Evolutionary conservation across 2,329 filamentous ascomycete species (phyloP).

Genomic region (Coniochaeta sp.): DNA sequence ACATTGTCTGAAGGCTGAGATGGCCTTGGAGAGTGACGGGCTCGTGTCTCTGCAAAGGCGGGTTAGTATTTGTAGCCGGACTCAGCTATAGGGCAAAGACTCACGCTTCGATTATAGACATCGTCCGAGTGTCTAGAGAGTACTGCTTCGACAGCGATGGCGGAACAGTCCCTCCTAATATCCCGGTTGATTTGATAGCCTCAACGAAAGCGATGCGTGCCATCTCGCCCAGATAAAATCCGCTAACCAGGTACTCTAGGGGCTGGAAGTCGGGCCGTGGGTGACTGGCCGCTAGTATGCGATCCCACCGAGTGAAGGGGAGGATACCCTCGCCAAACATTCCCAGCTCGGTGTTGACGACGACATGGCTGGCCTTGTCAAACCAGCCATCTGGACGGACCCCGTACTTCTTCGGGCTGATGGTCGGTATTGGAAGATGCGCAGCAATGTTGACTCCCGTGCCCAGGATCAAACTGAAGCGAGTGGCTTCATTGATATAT

Average conservation of each 20-base stretch:
- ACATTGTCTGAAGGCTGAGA: slow-evolving; percentile 37
- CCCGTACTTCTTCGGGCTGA: slow-evolving; percentile 50
- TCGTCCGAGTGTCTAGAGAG: slow-evolving; percentile 51
- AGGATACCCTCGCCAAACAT: slow-evolving; percentile 57
- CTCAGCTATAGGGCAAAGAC: slow-evolving; percentile 14
- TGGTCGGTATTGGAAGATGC: slow-evolving; percentile 50
- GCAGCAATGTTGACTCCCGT: slow-evolving; percentile 61
- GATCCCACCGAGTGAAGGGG: slow-evolving; percentile 55
- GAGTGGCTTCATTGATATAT: slow-evolving; percentile 49
- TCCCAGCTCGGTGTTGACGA: slow-evolving; percentile 60
- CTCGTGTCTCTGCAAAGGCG: slow-evolving; percentile 32
- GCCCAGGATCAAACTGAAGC: slow-evolving; percentile 58
- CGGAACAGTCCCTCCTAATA: slow-evolving; percentile 51
- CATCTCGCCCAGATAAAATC: slow-evolving; percentile 61
- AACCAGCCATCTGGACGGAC: slow-evolving; percentile 48
- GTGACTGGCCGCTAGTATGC: slow-evolving; percentile 41
- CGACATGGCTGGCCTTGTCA: slow-evolving; percentile 50
- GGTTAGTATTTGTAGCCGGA: slow-evolving; percentile 1
- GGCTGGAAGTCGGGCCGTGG: slow-evolving; percentile 53
- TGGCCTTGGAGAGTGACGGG: slow-evolving; percentile 32
- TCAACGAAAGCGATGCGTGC: slow-evolving; percentile 51
- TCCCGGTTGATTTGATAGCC: slow-evolving; percentile 43
- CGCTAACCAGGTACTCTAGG: slow-evolving; percentile 54
- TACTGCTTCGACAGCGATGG: slow-evolving; percentile 44
- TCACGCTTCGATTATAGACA: slow-evolving; percentile 51